Base-by-base conservation (phyloP, 306 rosid species). In the Fragaria iinumae region DNA sequence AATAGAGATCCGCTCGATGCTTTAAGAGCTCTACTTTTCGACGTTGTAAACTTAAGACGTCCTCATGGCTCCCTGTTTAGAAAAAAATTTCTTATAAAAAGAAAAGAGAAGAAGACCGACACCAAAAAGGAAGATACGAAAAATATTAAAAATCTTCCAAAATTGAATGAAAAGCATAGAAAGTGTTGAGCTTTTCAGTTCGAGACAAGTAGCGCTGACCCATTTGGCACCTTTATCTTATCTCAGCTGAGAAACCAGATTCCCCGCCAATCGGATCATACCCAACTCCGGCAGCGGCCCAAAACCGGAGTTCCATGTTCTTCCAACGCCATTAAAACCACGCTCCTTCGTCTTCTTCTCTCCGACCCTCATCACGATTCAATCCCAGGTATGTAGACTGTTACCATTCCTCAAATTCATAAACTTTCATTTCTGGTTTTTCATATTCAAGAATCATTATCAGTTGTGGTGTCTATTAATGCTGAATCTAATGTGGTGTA, bases 181-280 rank as follows among this genome's bases (percentile, higher is more conserved):
- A 38, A 5, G 41, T 38, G 41, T 38, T 38, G 41, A 38, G 41
- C 41, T 38, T 38, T 38, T 38, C 6, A 38, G 41, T 38, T 38
- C 7, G 7, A 5, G 41, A 38, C 41, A 38, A 38, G 41, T 5
- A 25, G 17, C 63, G 63, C 36, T 25, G 66, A 25, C 38, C 34
- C 8, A 11, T 11, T 59, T 62, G 47, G 18, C 25, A 64, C 23
- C 9, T 62, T 12, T 62, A 36, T 34, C 47, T 64, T 64, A 36
- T 64, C 69, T 34, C 23, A 27, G 44, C 69, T 23, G 45, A 11
- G 64, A 11, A 45, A 20, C 39, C 9, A 9, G 75, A 72, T 77
- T 73, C 82, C 75, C 75, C 52, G 63, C 84, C 86, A 65, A 65
- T 57, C 43, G 77, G 27, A 47, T 77, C 79, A 12, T 63, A 20